Evolutionary conservation across 257 asterid species (phyloP), one percentile per base, ranked within the genome.

Genomic region (Anisodus tanguticus): DNA sequence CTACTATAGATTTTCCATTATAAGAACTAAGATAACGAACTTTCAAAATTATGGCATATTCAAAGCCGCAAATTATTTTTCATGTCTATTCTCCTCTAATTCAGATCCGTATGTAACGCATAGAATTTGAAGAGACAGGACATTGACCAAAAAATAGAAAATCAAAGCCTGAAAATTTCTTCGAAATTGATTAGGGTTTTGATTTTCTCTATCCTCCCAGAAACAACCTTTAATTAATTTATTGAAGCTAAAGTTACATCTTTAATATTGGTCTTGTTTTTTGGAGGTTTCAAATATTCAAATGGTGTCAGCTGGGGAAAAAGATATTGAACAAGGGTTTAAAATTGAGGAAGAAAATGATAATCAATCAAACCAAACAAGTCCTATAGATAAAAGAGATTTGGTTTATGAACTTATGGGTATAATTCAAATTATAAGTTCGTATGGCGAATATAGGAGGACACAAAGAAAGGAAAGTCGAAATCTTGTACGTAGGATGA

Each of bases 391-490:
- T 41, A 84, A 69, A 68, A 86, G 84, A 64, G 91, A 87, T 62
- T 82, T 89, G 87, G 90, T 89, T n/a, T 90, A 89, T 26, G 94
- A 94, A 53, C 83, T 90, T 31, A 89, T 92, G 31, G 91, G 83
- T 39, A 84, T 90, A 16, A 69, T 94, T 49, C 94, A 94, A 16
- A 84, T 83, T 4, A 87, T 91, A 41, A 90, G 87, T 69, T 86
- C 87, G 17, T 87, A 93, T 43, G 93, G 92, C 1, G 97, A 93
- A 78, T 94, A 84, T 86, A 87, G 98, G 77, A 90, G 63, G 83
- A 94, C 95, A 8, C 98, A 94, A 58, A 88, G 91, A 83, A 94
- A 90, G 84, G 98, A 96, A 81, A 89, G 95, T 85, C 76, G 67
- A 13, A 89, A 81, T 49, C 93, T 94, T 15, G 91, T 92, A 37